These are phyloP conservation scores for Aspergillus pseudoterreus DNA, from an alignment of 2,329 filamentous ascomycete genomes.

Conservation along the genomic window DNA sequence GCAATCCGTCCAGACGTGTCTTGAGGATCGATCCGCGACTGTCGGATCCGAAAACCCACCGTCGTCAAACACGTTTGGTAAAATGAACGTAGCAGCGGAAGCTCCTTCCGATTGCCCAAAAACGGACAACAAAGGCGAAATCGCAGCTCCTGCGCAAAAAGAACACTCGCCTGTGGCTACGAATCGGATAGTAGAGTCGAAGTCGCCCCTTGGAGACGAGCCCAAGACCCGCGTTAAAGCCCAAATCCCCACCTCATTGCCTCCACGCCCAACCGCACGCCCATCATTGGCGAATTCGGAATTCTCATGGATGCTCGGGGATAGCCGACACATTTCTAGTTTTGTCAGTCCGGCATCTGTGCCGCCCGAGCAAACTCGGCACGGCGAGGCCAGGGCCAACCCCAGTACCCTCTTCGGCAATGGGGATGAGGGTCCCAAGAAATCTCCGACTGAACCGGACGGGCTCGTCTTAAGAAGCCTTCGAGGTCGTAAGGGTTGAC, in stretches of 20 bases:
- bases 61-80: constrained; percentile 2
- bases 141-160: neutral
- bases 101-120: neutral
- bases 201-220: constrained; percentile 10
- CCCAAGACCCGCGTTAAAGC: constrained; percentile 1
- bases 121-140: constrained; percentile 1
- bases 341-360: constrained; percentile 46
- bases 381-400: constrained; percentile 28
- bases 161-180: constrained; percentile 4
- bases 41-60: constrained; percentile 12
- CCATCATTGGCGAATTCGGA: constrained; percentile 45
- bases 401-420: constrained; percentile 33
- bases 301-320: constrained; percentile 51
- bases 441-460: constrained; percentile 30
- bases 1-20: constrained; percentile 42
- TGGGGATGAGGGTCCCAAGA: constrained; percentile 26
- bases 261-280: constrained; percentile 26
- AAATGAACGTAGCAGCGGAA: constrained; percentile 3
- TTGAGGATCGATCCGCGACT: constrained; percentile 37
- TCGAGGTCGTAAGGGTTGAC: constrained; percentile 20
- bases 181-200: constrained; percentile 2
- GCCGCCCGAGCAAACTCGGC: constrained; percentile 42
- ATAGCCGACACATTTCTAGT: constrained; percentile 40
- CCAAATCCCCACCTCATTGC: constrained; percentile 17
- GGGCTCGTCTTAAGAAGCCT: constrained; percentile 40